Base-by-base conservation (phyloP, 2,329 filamentous ascomycete species). In the Botrytis deweyae region DNA sequence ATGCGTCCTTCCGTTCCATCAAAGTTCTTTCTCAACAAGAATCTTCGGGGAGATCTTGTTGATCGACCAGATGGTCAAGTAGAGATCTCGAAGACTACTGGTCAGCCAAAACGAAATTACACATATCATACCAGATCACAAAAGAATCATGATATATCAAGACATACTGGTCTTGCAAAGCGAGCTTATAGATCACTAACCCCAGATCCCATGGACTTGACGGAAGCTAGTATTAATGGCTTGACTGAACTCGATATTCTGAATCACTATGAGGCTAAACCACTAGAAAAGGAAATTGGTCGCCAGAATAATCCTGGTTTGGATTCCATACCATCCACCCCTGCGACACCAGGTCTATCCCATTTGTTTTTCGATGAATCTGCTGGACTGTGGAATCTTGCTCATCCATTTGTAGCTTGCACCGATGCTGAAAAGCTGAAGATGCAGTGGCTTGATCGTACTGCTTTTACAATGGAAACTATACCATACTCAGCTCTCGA, bases 401-500 rank as follows among this genome's bases (percentile, higher is more conserved):
- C 65, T 12, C 38, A 72, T 61, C 71, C 71, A 7, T 72, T 72
- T 42, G 29, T 68, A 29, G n/a, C 71, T 38, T 63, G 63, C 16
- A 62, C 36, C 22, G 38, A 72, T 61, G 33, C 46, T 42, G 71
- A 63, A 36, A 70, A 70, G 40, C 55, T 69, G 10, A 73, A 70
- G 12, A 16, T 79, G 20, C 76, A 73, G 64, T 80, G 76, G 76
- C 77, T 80, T 16, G 78, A 80, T 4, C 79, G 81, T 33, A 83
- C 82, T 67, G 82, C 85, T 73, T 85, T 84, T 74, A 83, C 82
- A 1, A 71, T 83, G 29, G 79, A 84, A 1, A 84, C 82, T 16
- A 75, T 87, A 20, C 85, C 86, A 10, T 85, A 86, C 70, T 81
- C 83, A 42, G 79, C 83, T 25, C 78, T 83, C 1, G 70, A 63